Evolutionary conservation across 345 rosid species (phyloP), one percentile per base, ranked within the genome.

Genomic region (Streptanthus diversifolius): DNA sequence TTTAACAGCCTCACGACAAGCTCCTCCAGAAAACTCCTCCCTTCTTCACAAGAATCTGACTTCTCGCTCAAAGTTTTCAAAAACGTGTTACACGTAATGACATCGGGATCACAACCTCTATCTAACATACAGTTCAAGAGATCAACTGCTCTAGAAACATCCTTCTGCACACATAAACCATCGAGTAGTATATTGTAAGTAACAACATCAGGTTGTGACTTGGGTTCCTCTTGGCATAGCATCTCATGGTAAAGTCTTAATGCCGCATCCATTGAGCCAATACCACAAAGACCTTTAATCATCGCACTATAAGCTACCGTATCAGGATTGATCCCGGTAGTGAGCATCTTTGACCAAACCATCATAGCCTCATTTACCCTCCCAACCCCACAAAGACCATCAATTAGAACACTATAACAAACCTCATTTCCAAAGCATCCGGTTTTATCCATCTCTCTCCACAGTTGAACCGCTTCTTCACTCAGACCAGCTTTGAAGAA

Each of bases 71-170:
- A 57, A 63, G 78, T 73, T 74, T 81, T 87, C 81, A 90, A 80
- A 76, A 95, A 88, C 5, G 77, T 83, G 83, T 87, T 85, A 80
- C 99, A 95, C 13, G 99, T 91, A 41, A 57, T 79, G 10, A 78
- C 48, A 80, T 95, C 95, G 0, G 98, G 99, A 71, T 95, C 98
- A 64, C 92, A 87, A 32, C 83, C 93, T 71, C 71, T 74, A 59
- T 87, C 90, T 70, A 95, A 66, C 96, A 95, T 95, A 61, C 75
- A 72, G 70, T 86, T 90, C 74, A 95, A 81, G 76, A 95, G 91
- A 85, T 84, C 84, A 74, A 95, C 80, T 57, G 99, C 96, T 71
- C 67, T 83, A 21, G 90, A 85, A 52, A 85, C 78, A 75, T 78
- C 77, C 53, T 76, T 79, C 45, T 80, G 85, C 79, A 78, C 83